Base-by-base conservation (phyloP, 1,284 basidiomycete genomes). In the Sporisorium iseilematis-ciliati region DNA sequence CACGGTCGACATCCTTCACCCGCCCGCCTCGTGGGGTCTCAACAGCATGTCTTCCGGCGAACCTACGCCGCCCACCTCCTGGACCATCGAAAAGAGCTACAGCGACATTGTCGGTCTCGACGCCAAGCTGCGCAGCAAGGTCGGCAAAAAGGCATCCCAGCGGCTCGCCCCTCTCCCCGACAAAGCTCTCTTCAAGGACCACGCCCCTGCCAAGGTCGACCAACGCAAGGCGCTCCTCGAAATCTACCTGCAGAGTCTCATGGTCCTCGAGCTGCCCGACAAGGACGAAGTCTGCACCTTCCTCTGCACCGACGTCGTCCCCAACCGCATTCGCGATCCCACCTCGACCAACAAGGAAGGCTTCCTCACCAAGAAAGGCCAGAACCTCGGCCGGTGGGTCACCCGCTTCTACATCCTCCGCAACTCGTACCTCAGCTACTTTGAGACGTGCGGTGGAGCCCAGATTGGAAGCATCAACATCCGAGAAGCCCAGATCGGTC, bases 141-240 rank as follows among this genome's bases (percentile, higher is more conserved):
- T 88, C 88, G 82, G 77, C 29, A 90, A 89, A 77, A 88, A 92
- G 51, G 89, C 89, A 26, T 93, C 93, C 87, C 93, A 90, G 86
- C 77, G 72, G 21, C 90, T 98, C 58, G 90, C 89, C 21, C 88
- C 88, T 48, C 86, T 99, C 61, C 96, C 96, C 2, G 96, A 99
- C 84, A 92, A 93, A 57, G 92, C 91, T 85, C 88, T 97, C 10
- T 98, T 96, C 92, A 95, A 91, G 85, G 96, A 98, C 86, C 94
- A 97, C 85, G 95, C 95, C 2, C 95, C 96, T 12, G 93, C 93
- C 57, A 95, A 93, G 87, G 93, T 95, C 41, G 96, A 98, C 87
- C 93, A 95, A 60, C 64, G 81, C 42, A 82, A 81, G 46, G 89
- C 89, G 38, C 90, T 93, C 31, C 88, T 98, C 29, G 94, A 97